Evolutionary conservation across 768 basidiomycete species (phyloP), one percentile per base, ranked within the genome.

Genomic region (Rhodocollybia butyracea): DNA sequence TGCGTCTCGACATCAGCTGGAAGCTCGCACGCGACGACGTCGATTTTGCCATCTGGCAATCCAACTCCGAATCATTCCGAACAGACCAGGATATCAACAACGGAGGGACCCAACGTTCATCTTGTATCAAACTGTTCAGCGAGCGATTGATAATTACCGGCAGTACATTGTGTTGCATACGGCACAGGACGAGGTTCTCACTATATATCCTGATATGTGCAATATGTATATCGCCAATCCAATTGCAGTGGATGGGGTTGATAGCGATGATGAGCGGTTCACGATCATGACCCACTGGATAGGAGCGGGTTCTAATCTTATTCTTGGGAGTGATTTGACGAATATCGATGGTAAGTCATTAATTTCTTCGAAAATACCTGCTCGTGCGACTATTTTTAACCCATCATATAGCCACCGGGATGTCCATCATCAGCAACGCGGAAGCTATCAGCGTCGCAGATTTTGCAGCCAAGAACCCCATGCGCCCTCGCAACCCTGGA

Each of bases 61-160:
- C 5, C 31, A 39, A 45, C 41, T 39, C 57, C 15, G 57, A 57
- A 5, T 53, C 57, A 19, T 53, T 57, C 38, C 57, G 57, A 15
- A 53, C 51, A 12, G 57, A 57, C 46, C 57, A 57, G 31, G 57
- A 57, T 21, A 57, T 57, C 29, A 57, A 57, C 51, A 54, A 57
- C 34, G 13, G 52, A 17, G 56, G 56, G 17, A 15, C 42, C 5
- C 39, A n/a, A n/a, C n/a, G n/a, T n/a, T n/a, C 34, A 19, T 50
- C 43, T 7, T 52, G 50, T 21, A 47, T 43, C 24, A 43, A 19
- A 54, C 53, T 3, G 51, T 58, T 17, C 57, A 58, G 38, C 41
- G 57, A 19, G 53, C 57, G 21, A 48, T 58, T 17, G 57, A 58
- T 22, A 58, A 54, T 15, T 58, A 53, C 34, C 51, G 57, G 1